These are phyloP conservation scores for Paxillus involutus DNA, from an alignment of 768 basidiomycete genomes.

Conservation along the genomic window DNA sequence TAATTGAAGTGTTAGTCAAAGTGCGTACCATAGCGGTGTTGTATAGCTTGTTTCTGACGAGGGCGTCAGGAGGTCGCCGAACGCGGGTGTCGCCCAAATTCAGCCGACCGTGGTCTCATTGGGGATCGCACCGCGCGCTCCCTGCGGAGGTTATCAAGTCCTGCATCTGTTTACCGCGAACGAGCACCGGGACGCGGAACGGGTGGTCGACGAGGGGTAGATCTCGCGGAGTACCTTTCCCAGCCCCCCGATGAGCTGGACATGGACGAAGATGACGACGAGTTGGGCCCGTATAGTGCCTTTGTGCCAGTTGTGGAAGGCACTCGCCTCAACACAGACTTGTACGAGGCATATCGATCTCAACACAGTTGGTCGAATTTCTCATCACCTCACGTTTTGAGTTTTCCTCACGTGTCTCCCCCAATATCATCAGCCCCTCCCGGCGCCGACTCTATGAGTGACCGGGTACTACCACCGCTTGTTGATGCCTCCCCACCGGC, in stretches of 20 bases:
- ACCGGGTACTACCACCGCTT: slow-evolving; percentile 29
- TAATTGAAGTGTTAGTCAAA: slow-evolving; percentile 78
- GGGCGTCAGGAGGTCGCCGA: slow-evolving; percentile 69
- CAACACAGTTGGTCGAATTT: slow-evolving; percentile 33
- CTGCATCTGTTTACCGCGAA: slow-evolving; percentile 54
- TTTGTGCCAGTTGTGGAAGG: slow-evolving; percentile 46
- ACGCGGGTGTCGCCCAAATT: slow-evolving; percentile 53
- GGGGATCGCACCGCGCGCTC: slow-evolving; percentile 66
- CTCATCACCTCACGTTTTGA: slow-evolving; percentile 21
- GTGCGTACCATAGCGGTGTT: slow-evolving; percentile 38
- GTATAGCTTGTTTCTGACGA: slow-evolving; percentile 3
- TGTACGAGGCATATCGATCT: slow-evolving; percentile 63
- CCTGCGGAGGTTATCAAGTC: slow-evolving; percentile 55
- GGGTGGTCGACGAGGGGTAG: slow-evolving; percentile 29
- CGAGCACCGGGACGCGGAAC: slow-evolving; percentile 38
- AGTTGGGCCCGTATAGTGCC: slow-evolving; percentile 44
- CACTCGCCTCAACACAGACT: slow-evolving; percentile 52
- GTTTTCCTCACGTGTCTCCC: slow-evolving; percentile 25
- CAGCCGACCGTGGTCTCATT: slow-evolving; percentile 57
- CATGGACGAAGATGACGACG: slow-evolving; percentile 68
- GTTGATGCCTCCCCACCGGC: slow-evolving; percentile 25
- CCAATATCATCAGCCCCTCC: slow-evolving; percentile 26
- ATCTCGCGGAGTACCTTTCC: slow-evolving; percentile 53
- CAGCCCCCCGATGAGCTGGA: slow-evolving; percentile 56
- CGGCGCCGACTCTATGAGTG: slow-evolving; percentile 12